Evolutionary conservation across 768 basidiomycete species (phyloP).

Genomic region (Infundibulicybe gibba): DNA sequence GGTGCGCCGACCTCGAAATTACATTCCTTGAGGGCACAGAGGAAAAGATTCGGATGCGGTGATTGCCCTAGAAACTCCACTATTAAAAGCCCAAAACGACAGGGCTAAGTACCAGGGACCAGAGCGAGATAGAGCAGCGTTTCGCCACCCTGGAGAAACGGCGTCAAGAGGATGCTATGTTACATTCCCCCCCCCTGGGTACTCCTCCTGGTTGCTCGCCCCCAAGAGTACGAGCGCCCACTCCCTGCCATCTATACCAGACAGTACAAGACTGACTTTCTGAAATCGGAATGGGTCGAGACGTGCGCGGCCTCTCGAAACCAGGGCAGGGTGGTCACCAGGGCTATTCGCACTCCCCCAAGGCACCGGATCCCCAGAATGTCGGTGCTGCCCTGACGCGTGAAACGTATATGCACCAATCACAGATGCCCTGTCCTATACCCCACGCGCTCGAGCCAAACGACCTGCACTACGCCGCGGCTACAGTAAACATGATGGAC

Average conservation of each 20-base stretch:
- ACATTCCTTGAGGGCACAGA: slow-evolving; percentile 80
- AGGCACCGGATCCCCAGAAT: no score
- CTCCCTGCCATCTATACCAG: slow-evolving; percentile 8
- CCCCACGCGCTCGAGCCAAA: no score
- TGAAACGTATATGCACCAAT: no score
- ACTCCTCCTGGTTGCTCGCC: slow-evolving; percentile 56
- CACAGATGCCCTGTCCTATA: no score
- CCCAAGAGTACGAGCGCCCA: slow-evolving; percentile 23
- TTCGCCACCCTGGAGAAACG: slow-evolving; percentile 22
- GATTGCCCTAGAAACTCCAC: slow-evolving; percentile 64
- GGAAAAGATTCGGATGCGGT: slow-evolving; percentile 67
- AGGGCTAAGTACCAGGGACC: slow-evolving; percentile 56
- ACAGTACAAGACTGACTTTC: slow-evolving; percentile 10
- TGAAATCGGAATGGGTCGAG: slow-evolving; percentile 41
- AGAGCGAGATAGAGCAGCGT: slow-evolving; percentile 49
- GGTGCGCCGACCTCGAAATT: slow-evolving; percentile 74
- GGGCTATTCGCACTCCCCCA: no score
- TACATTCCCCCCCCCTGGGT: slow-evolving; percentile 22
- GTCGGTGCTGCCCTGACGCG: no score
- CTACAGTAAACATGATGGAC: no score
- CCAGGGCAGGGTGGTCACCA: no score
- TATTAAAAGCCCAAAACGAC: slow-evolving; percentile 60
- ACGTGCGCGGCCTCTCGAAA: no score
- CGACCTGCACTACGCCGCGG: no score
- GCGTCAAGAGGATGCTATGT: slow-evolving; percentile 21